Conservation (phyloP, 768 basidiomycete species). For the Punctularia strigosozonata region DNA sequence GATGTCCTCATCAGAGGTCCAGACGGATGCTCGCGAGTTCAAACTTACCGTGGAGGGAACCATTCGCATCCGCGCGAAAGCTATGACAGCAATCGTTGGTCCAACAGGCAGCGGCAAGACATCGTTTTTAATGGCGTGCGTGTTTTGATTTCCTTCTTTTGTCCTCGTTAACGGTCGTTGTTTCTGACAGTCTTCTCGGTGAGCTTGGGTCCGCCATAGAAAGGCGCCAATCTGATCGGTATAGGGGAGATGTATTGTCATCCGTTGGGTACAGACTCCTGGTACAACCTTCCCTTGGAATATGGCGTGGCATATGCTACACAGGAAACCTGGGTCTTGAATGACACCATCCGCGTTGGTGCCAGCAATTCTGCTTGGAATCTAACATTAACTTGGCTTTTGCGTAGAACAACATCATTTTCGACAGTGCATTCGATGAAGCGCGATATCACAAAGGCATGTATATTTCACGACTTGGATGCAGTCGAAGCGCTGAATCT, state of each 20-base stretch:
- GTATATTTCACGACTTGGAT: neutral
- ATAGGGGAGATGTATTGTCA: conserved; percentile 21
- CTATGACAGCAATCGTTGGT: conserved; percentile 14
- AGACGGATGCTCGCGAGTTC: neutral
- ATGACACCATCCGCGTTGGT: conserved; percentile 25
- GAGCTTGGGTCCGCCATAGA: no score
- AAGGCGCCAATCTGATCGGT: no score
- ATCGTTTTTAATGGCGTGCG: conserved; percentile 20
- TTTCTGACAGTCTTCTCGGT: neutral
- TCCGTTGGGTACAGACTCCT: conserved; percentile 20
- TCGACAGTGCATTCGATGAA: conserved; percentile 33
- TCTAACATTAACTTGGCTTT: neutral
- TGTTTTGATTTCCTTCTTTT: conserved; percentile 10
- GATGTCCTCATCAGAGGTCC: neutral
- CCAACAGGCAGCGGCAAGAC: conserved; percentile 22
- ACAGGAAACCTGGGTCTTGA: conserved; percentile 39
- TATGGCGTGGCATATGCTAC: conserved; percentile 35
- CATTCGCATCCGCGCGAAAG: conserved; percentile 7
- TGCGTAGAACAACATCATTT: conserved; percentile 37
- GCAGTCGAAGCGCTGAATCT: neutral
- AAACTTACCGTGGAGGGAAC: conserved; percentile 6
- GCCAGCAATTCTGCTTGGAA: neutral
- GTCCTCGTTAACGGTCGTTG: neutral
- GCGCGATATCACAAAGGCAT: conserved; percentile 30
- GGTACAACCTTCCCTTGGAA: conserved; percentile 29